Percentiles rank a stretch among this genome's conserved stretches.
phyloP scores from a whole-genome alignment of 805 yeast species.

The Zygoascus tannicola region DNA sequence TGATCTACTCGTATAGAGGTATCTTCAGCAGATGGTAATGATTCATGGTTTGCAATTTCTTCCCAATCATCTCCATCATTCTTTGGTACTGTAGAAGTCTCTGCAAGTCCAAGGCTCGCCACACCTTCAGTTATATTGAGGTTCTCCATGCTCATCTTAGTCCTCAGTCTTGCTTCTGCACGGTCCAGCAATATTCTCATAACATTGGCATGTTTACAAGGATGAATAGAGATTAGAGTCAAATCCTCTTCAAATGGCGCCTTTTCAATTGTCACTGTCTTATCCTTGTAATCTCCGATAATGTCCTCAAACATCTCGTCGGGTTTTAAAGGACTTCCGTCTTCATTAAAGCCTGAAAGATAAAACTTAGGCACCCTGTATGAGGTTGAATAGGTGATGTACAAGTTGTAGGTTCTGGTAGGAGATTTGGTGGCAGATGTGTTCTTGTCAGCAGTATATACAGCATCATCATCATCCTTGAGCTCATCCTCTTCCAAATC shows the following conservation, averaged over 20 bases:
- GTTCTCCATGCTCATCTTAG: conserved; percentile 15
- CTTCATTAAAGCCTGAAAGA: conserved; percentile 72
- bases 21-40: conserved; percentile 12
- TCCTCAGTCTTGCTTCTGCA: conserved; percentile 40
- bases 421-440: conserved; percentile 15
- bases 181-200: conserved; percentile 80
- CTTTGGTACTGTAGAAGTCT: conserved; percentile 11
- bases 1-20: conserved; percentile 76
- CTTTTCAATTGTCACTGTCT: conserved; percentile 91
- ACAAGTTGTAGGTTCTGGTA: conserved; percentile 69
- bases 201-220: conserved; percentile 90
- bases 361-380: conserved; percentile 94
- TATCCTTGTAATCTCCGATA: conserved; percentile 81
- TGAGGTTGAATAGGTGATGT: conserved; percentile 87
- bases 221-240: conserved; percentile 82
- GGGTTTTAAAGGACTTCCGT: conserved; percentile 82
- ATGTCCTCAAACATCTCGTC: conserved; percentile 92
- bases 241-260: conserved; percentile 74
- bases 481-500: conserved; percentile 14
- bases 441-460: conserved; percentile 1
- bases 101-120: conserved; percentile 36
- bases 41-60: conserved; percentile 34
- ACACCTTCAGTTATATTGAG: conserved; percentile 28
- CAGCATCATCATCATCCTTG: conserved; percentile 18
- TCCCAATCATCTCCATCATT: conserved; percentile 48